Evolutionary conservation across 805 yeast species (phyloP).

Genomic region (Yamadazyma akitaensis): DNA sequence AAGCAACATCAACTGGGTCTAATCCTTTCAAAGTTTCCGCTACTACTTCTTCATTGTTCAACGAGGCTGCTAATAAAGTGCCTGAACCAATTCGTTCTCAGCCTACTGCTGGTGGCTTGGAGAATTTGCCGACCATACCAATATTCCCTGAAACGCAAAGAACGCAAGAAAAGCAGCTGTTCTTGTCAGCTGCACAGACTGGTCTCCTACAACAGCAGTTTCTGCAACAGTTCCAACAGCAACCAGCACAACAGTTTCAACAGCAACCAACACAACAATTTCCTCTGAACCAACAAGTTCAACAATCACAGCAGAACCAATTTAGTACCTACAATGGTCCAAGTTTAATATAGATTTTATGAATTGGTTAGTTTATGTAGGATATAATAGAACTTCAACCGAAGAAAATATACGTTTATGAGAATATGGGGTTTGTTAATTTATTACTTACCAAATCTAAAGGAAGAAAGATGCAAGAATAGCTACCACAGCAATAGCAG

Average conservation of each 20-base stretch:
- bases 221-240: constrained; percentile 13
- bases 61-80: constrained; percentile 8
- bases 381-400: neutral
- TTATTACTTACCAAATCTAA: neutral
- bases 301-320: constrained; percentile 1
- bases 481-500: constrained; percentile 3
- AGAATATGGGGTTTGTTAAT: neutral
- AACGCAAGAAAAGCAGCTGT: constrained; percentile 36
- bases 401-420: too few relatives aligned
- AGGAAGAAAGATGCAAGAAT: constrained; percentile 6
- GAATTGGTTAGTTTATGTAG: neutral
- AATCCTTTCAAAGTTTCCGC: constrained; percentile 57
- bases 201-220: constrained; percentile 31
- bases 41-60: constrained; percentile 31
- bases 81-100: constrained; percentile 34
- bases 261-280: neutral
- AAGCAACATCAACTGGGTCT: constrained; percentile 46
- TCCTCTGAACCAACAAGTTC: constrained; percentile 3
- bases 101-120: constrained; percentile 73
- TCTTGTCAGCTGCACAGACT: constrained; percentile 33
- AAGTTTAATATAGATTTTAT: constrained; percentile 12
- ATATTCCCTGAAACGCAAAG: constrained; percentile 66
- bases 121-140: constrained; percentile 59
- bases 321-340: constrained; percentile 13
- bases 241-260: constrained; percentile 4